These are phyloP conservation scores for Tolypocladium cylindrosporum DNA, from an alignment of 2,329 filamentous ascomycete genomes.

Conservation along the genomic window DNA sequence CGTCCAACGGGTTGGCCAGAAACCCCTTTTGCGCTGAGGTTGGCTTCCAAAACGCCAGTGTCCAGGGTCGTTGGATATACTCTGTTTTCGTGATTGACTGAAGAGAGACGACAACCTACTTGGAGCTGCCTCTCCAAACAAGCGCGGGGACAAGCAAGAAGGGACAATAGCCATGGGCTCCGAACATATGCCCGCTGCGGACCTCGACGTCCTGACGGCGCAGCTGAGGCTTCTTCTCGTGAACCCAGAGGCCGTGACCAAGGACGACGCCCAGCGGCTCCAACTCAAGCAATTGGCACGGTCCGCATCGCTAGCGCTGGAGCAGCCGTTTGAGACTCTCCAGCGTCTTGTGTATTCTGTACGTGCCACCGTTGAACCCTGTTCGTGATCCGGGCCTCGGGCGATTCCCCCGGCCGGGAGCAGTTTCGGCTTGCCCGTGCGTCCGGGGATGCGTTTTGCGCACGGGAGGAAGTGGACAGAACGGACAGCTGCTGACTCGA, in stretches of 20 bases:
- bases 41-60: background rate
- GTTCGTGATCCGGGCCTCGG: background rate
- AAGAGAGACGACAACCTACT: background rate
- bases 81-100: too few relatives aligned
- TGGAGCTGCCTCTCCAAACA: background rate
- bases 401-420: background rate
- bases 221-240: background rate
- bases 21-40: background rate
- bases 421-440: background rate
- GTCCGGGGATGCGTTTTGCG: background rate
- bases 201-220: background rate
- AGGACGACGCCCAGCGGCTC: background rate
- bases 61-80: background rate
- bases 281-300: constrained; percentile 1
- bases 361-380: background rate
- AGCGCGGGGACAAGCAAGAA: background rate
- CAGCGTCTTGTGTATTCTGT: constrained; percentile 8
- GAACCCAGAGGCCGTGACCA: background rate
- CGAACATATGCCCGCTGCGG: background rate
- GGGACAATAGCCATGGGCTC: background rate
- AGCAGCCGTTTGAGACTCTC: constrained; percentile 10
- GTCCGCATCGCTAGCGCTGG: constrained; percentile 4
- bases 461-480: background rate
- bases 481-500: background rate
- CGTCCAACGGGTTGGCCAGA: background rate